Evolutionary conservation across 2,329 filamentous ascomycete genomes (phyloP), one percentile per base, ranked within the genome.

Genomic region (Exophiala oligosperma): DNA sequence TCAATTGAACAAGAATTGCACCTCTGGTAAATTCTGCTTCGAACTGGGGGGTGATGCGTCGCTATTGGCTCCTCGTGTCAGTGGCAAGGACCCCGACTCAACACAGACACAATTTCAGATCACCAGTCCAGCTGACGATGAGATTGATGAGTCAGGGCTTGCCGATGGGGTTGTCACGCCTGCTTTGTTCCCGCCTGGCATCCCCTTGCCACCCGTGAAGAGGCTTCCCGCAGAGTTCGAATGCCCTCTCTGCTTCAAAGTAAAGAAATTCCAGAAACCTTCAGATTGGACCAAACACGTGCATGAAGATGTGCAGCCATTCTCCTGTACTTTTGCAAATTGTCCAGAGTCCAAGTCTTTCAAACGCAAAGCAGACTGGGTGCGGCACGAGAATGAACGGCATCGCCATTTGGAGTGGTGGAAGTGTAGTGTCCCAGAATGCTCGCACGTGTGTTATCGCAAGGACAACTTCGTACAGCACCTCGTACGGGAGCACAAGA

Each of bases 261-360:
- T 86, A 52, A 96, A 94, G 78, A 91, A 86, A 67, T 92, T 94
- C 67, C 84, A 87, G 67, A 96, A 96, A 72, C 92, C 92, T 14
- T 96, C 92, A 0, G 92, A 97, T 73, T 97, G 92, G 92, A 96
- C 92, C 1, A 96, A 97, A 72, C 92, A 97, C 69, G 90, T 97
- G 0, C 91, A 96, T 67, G 92, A 96, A 73, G 92, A 97, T 70
- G 85, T 96, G 1, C 90, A 94, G 70, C 92, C 92, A 0, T 96
- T 96, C 66, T 95, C 91, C 2, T 97, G 92, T 74, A 96, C 92
- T 0, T 96, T 93, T 77, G 85, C 89, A 1, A 81, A 85, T 51
- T 96, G 92, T 70, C 83, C 84, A 7, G 91, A 96, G 49, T 86
- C 90, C 17, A 96, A 95, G 73, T 92, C 91, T 37, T 97, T 96